Evolutionary conservation across 805 yeast genomes (phyloP).

Genomic region (Yarrowia alimentaria): DNA sequence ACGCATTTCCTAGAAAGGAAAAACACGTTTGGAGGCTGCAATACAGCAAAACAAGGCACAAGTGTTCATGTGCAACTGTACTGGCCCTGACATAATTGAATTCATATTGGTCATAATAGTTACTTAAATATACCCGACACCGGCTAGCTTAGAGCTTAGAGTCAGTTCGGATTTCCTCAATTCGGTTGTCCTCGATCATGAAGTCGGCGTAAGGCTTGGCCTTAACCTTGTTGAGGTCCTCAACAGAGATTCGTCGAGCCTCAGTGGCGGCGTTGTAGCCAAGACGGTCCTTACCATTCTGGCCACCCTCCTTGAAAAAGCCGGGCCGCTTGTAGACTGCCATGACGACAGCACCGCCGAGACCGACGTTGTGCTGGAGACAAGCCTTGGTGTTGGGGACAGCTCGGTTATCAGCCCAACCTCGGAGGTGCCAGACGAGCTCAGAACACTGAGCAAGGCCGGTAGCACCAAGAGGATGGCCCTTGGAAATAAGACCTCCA

Average conservation of each 20-base stretch:
- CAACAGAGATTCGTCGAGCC: slow-evolving; percentile 30
- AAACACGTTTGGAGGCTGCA: too few species aligned
- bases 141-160: slow-evolving; percentile 18
- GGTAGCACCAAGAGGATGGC: slow-evolving; percentile 37
- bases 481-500: slow-evolving; percentile 36
- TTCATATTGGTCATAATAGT: slow-evolving; percentile 2
- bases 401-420: slow-evolving; percentile 35
- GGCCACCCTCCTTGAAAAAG: slow-evolving; percentile 22
- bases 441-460: slow-evolving; percentile 36
- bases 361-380: slow-evolving; percentile 35
- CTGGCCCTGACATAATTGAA: too few species aligned
- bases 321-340: slow-evolving; percentile 33
- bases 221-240: slow-evolving; percentile 29
- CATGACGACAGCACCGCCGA: slow-evolving; percentile 36
- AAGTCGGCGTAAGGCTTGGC: slow-evolving; percentile 27
- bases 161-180: slow-evolving; percentile 26
- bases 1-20: too few species aligned
- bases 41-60: too few species aligned
- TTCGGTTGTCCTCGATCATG: slow-evolving; percentile 29
- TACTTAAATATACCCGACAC: slow-evolving; percentile 3
- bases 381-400: slow-evolving; percentile 32
- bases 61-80: too few species aligned
- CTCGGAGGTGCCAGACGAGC: slow-evolving; percentile 36
- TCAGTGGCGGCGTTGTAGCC: slow-evolving; percentile 36
- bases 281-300: slow-evolving; percentile 32